phyloP scores from a whole-genome alignment of 2,329 filamentous ascomycete species.

The Colletotrichum chrysophilum region DNA sequence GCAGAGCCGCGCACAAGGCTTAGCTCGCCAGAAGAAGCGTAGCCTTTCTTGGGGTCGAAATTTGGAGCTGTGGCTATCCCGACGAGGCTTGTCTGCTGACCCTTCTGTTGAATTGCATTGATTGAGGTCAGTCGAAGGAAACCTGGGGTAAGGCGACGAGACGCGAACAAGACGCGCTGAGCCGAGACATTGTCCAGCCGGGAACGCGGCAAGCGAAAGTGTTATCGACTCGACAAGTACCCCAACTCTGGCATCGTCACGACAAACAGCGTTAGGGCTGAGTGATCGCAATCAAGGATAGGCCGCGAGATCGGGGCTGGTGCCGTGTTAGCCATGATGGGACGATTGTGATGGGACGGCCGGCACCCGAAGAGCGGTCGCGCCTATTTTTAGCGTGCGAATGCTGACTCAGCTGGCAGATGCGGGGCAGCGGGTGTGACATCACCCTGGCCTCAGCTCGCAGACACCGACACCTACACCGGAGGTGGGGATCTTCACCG shows the following conservation, averaged over 20 bases:
- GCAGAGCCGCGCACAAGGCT: conserved; percentile 20
- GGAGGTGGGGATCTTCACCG: accelerated
- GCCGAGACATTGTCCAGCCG: not conserved
- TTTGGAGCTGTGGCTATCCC: not conserved
- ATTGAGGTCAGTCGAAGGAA: not conserved
- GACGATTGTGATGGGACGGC: not conserved
- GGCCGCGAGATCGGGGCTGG: not conserved
- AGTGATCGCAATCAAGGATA: not conserved
- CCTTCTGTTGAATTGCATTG: not conserved
- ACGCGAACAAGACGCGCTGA: not conserved
- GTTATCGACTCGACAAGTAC: not conserved
- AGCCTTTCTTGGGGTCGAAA: not conserved
- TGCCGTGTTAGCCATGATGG: not conserved
- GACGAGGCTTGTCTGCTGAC: not conserved
- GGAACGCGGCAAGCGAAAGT: not conserved
- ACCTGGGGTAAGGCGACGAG: not conserved
- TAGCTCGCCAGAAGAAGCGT: not conserved
- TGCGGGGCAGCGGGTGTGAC: not conserved
- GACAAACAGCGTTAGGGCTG: not conserved
- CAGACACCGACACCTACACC: not conserved
- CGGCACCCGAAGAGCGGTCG: not conserved
- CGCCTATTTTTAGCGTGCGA: not conserved
- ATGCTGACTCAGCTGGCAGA: not conserved
- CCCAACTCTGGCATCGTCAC: not conserved
- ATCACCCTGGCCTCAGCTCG: not conserved